Percentiles rank a stretch among this genome's conserved stretches.
phyloP scores from a whole-genome alignment of 805 yeast genomes.

The Saccharomycopsis schoenii region DNA sequence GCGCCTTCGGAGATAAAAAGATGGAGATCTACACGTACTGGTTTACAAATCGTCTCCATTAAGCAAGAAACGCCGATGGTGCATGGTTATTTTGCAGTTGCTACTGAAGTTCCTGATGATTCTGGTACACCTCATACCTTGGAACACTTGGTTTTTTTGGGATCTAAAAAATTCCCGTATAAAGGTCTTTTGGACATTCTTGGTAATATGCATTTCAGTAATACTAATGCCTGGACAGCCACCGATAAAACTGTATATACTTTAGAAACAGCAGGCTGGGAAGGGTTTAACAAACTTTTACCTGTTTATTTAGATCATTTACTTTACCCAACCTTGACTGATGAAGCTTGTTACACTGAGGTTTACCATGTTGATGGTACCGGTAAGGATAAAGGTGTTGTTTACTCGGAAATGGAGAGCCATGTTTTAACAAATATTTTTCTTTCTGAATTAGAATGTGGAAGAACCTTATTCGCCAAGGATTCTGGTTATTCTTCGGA shows the following conservation, averaged over 20 bases:
- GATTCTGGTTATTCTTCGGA: constrained; percentile 82
- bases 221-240: constrained; percentile 95
- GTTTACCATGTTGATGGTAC: constrained; percentile 90
- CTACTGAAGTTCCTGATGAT: constrained; percentile 81
- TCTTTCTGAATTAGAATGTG: constrained; percentile 47
- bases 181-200: constrained; percentile 84
- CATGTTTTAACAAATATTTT: constrained; percentile 73
- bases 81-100: constrained; percentile 91
- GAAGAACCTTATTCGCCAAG: constrained; percentile 40
- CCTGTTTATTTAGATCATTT: constrained; percentile 90
- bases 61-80: constrained; percentile 80
- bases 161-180: constrained; percentile 79
- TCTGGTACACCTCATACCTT: constrained; percentile 93
- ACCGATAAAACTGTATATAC: constrained; percentile 95
- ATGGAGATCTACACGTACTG: constrained; percentile 74
- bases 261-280: constrained; percentile 90
- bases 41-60: constrained; percentile 69
- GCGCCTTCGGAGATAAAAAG: constrained; percentile 64
- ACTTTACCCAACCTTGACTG: constrained; percentile 74
- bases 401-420: constrained; percentile 94
- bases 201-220: constrained; percentile 74
- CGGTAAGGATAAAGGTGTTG: constrained; percentile 92
- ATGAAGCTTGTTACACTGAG: constrained; percentile 86
- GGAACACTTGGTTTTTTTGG: constrained; percentile 93
- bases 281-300: constrained; percentile 72